Percentiles rank a stretch among this genome's conserved stretches.
These are phyloP conservation scores for Aristolochia californica DNA, from an alignment of 164 flowering plant genomes.

Conservation along the genomic window DNA sequence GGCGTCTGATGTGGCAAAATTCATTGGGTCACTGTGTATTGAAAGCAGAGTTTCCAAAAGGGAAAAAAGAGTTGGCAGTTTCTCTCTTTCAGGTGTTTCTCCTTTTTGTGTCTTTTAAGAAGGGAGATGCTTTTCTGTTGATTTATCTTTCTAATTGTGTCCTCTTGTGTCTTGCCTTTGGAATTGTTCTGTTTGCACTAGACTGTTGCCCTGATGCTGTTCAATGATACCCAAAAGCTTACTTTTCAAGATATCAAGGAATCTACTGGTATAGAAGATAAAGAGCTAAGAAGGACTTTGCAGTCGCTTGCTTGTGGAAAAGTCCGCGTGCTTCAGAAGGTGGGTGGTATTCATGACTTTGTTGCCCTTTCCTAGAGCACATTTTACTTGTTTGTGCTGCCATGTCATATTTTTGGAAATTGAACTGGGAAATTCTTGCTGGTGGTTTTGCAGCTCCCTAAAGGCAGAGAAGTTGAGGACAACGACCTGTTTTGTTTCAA, in stretches of 20 bases:
- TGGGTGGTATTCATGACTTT: constrained; percentile 10
- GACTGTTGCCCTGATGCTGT: constrained; percentile 88
- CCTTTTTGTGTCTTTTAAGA: neutral
- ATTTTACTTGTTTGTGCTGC: neutral
- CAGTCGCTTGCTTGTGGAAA: constrained; percentile 92
- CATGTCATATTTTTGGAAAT: neutral
- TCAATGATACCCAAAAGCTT: constrained; percentile 67
- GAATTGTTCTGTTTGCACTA: constrained; percentile 16
- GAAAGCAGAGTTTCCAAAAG: constrained; percentile 81
- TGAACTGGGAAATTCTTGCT: neutral
- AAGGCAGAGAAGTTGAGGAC: constrained; percentile 83
- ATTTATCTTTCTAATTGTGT: constrained; percentile 1
- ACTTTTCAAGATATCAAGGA: constrained; percentile 79
- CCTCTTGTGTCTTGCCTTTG: neutral
- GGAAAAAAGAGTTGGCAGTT: constrained; percentile 90
- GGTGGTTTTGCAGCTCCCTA: constrained; percentile 48
- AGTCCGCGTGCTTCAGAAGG: constrained; percentile 85
- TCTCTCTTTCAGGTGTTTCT: constrained; percentile 80
- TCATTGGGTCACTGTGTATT: constrained; percentile 92
- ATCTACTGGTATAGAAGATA: constrained; percentile 78
- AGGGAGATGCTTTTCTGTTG: neutral
- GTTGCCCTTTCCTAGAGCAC: neutral
- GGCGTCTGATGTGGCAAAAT: constrained; percentile 96
- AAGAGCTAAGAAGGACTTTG: constrained; percentile 80
- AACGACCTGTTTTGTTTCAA: constrained; percentile 70